phyloP scores from a whole-genome alignment of 78 protist genomes.

The Cyanophora paradoxa region DNA sequence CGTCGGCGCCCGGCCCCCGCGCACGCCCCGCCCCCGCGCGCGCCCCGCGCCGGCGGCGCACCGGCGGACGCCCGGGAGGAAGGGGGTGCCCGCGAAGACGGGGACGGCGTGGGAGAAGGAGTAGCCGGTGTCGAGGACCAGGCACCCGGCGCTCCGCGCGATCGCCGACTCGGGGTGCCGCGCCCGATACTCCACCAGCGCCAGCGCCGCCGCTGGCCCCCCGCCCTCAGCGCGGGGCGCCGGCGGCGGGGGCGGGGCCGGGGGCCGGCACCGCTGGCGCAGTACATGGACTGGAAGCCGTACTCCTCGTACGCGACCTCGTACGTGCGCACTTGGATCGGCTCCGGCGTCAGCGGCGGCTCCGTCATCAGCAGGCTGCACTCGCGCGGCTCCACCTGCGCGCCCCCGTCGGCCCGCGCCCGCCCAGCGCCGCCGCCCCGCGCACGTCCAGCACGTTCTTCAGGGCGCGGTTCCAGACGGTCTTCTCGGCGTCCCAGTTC shows the following conservation, averaged over 20 bases:
- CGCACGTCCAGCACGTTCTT: too few species aligned
- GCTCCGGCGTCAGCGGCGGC: not conserved
- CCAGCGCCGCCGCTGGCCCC: not conserved
- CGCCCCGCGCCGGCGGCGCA: not conserved
- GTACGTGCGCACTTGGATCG: not conserved
- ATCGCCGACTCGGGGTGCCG: not conserved
- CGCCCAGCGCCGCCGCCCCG: not conserved
- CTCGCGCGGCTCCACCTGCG: not conserved
- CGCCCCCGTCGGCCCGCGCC: not conserved
- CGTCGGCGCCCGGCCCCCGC: not conserved
- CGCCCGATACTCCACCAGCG: not conserved
- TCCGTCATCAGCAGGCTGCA: conserved; percentile 2
- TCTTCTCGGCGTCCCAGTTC: not conserved
- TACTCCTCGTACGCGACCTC: conserved; percentile 6
- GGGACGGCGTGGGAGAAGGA: conserved; percentile 50
- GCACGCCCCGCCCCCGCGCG: not conserved
- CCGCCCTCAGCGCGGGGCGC: not conserved
- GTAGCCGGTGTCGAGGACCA: conserved; percentile 69
- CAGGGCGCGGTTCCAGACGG: conserved; percentile 3
- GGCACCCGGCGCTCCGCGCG: not conserved
- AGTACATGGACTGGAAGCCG: not conserved
- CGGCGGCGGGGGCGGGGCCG: not conserved
- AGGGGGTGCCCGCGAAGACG: conserved; percentile 1
- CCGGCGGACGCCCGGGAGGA: not conserved
- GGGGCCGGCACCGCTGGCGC: not conserved